Conservation (phyloP, 208 protist species). For the Leishmania turanica region DNA sequence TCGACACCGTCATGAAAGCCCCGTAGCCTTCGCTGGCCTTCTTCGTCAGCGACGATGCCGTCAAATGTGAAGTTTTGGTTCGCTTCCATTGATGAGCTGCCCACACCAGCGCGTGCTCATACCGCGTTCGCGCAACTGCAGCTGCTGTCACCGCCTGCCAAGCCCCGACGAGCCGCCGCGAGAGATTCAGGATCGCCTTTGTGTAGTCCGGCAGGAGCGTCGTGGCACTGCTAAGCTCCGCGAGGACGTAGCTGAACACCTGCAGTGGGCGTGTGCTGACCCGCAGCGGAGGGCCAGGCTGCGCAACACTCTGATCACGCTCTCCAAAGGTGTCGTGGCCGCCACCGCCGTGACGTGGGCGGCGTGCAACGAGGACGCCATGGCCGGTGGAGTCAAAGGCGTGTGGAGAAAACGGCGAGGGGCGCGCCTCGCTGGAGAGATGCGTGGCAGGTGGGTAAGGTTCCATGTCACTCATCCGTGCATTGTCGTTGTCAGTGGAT, state of each 20-base stretch:
- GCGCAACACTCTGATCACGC: not conserved
- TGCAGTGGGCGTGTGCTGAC: slow-evolving; percentile 57
- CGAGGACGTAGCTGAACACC: slow-evolving; percentile 60
- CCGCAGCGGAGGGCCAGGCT: slow-evolving; percentile 6
- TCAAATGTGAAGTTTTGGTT: not conserved
- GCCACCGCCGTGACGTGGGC: not conserved
- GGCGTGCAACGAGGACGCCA: not conserved
- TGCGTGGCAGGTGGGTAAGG: not conserved
- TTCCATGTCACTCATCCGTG: not conserved
- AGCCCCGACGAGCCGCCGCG: slow-evolving; percentile 46
- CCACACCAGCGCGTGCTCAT: slow-evolving; percentile 35
- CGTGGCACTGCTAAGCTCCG: slow-evolving; percentile 70
- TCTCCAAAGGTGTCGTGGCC: not conserved
- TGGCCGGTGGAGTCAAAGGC: not conserved
- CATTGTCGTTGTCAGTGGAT: not conserved
- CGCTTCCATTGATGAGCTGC: not conserved
- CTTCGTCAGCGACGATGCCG: not conserved
- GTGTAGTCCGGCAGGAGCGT: slow-evolving; percentile 73
- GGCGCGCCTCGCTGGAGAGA: not conserved
- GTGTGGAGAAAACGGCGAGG: not conserved
- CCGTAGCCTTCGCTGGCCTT: not conserved
- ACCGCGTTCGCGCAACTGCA: slow-evolving; percentile 28
- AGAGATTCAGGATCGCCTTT: slow-evolving; percentile 49
- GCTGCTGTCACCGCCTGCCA: slow-evolving; percentile 76
- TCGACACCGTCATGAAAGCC: not conserved